Evolutionary conservation across 1,139 yeast species (phyloP).

Genomic region (Yamadazyma diospyri): DNA sequence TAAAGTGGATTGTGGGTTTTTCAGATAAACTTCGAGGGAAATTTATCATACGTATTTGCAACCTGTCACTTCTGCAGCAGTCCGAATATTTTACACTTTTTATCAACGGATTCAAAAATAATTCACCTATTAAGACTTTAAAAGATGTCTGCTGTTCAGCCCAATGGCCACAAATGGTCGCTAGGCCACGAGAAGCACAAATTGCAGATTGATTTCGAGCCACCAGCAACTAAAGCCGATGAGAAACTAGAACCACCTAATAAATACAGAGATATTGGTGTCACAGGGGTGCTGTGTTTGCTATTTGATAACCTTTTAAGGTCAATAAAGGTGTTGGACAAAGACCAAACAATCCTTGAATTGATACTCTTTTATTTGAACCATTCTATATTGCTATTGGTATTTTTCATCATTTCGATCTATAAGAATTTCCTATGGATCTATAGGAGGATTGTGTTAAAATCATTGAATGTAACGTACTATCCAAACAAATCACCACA

Average conservation of each 20-base stretch:
- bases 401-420: conserved; percentile 56
- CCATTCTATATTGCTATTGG: conserved; percentile 38
- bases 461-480: conserved; percentile 61
- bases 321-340: conserved; percentile 2
- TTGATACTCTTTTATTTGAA: conserved; percentile 8
- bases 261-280: conserved; percentile 2
- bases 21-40: not conserved
- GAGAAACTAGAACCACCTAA: conserved; percentile 4
- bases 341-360: conserved; percentile 2
- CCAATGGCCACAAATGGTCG: conserved; percentile 3
- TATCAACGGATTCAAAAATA: too few relatives aligned
- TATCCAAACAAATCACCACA: conserved; percentile 85
- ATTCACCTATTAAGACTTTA: too few relatives aligned
- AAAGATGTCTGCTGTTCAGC: conserved; percentile 8
- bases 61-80: not conserved
- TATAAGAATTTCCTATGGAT: conserved; percentile 50
- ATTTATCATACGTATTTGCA: not conserved
- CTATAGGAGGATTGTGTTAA: conserved; percentile 54
- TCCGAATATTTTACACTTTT: too few relatives aligned
- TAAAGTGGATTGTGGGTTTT: not conserved
- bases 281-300: not conserved
- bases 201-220: not conserved
- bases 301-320: conserved; percentile 3
- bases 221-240: not conserved
- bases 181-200: not conserved